Percentiles rank a stretch among this genome's conserved stretches.
phyloP scores from a whole-genome alignment of 2,329 filamentous ascomycete species.

The Stagonosporopsis cucurbitacearum region DNA sequence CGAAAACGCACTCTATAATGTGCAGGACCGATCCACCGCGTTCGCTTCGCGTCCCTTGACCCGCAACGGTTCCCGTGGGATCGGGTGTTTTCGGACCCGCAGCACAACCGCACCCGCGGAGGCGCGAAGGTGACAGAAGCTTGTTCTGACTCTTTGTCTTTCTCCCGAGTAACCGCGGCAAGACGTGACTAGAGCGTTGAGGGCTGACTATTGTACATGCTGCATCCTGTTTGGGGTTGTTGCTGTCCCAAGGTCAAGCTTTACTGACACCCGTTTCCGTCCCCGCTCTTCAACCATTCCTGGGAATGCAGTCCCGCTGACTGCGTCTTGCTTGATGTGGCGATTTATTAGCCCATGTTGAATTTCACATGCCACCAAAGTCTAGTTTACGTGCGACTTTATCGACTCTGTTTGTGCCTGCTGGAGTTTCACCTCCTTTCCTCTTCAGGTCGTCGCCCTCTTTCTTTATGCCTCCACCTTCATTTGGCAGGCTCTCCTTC shows the following conservation, averaged over 20 bases:
- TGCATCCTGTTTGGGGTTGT: neutral
- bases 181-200: neutral
- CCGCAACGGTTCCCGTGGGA: conserved; percentile 3
- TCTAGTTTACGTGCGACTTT: conserved; percentile 80
- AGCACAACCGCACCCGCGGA: conserved; percentile 1
- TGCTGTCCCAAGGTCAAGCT: neutral
- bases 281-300: neutral
- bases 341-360: neutral
- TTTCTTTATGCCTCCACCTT: conserved; percentile 70
- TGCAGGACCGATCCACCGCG: neutral
- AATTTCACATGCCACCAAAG: conserved; percentile 33
- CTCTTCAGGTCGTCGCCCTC: conserved; percentile 84
- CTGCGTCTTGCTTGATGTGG: neutral
- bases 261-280: neutral
- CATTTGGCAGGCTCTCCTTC: conserved; percentile 83
- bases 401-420: conserved; percentile 67
- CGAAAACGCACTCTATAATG: conserved; percentile 3
- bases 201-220: neutral
- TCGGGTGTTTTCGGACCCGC: conserved; percentile 18
- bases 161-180: neutral
- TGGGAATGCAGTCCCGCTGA: neutral
- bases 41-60: conserved; percentile 10
- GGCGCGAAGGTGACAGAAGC: conserved; percentile 10
- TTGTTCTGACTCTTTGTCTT: conserved; percentile 7
- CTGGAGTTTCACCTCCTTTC: conserved; percentile 68